Evolutionary conservation across 2,329 filamentous ascomycete species (phyloP).

Genomic region (Trichophyton mentagrophytes): DNA sequence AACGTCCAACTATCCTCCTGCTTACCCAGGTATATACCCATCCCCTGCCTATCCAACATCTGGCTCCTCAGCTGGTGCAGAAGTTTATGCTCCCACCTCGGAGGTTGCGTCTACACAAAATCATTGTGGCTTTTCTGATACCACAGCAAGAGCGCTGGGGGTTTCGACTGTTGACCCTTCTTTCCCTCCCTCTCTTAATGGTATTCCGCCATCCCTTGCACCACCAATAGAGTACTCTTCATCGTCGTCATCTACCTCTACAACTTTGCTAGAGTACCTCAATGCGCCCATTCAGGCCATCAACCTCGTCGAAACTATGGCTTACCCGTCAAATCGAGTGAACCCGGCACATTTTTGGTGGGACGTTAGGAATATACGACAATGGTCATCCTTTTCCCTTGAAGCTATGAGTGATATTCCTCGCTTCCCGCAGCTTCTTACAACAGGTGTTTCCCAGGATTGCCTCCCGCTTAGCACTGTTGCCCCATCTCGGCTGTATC

Average conservation of each 20-base stretch:
- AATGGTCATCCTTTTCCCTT: slow-evolving; percentile 70
- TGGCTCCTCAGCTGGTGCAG: neutral
- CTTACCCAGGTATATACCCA: slow-evolving; percentile 17
- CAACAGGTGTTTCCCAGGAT: slow-evolving; percentile 47
- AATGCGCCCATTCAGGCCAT: slow-evolving; percentile 69
- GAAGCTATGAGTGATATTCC: slow-evolving; percentile 59
- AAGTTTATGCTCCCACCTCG: slow-evolving; percentile 25
- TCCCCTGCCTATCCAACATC: neutral
- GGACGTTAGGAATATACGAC: slow-evolving; percentile 77
- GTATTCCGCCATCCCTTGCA: neutral
- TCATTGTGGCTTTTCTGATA: neutral
- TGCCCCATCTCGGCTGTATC: slow-evolving; percentile 45
- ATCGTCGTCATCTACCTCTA: slow-evolving; percentile 29
- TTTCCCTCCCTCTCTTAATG: slow-evolving; percentile 14
- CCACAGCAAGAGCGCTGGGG: neutral
- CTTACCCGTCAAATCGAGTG: slow-evolving; percentile 53
- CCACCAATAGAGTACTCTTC: slow-evolving; percentile 1
- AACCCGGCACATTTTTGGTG: slow-evolving; percentile 82
- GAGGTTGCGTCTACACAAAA: slow-evolving; percentile 25
- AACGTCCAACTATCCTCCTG: slow-evolving; percentile 27
- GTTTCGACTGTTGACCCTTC: neutral
- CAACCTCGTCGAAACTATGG: slow-evolving; percentile 66
- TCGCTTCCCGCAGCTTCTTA: slow-evolving; percentile 58
- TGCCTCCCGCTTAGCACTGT: slow-evolving; percentile 23
- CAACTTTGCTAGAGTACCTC: slow-evolving; percentile 65